Percentiles rank a stretch among this genome's conserved stretches.
These are phyloP conservation scores for Mycena olivaceomarginata DNA, from an alignment of 768 basidiomycete genomes.

Conservation along the genomic window DNA sequence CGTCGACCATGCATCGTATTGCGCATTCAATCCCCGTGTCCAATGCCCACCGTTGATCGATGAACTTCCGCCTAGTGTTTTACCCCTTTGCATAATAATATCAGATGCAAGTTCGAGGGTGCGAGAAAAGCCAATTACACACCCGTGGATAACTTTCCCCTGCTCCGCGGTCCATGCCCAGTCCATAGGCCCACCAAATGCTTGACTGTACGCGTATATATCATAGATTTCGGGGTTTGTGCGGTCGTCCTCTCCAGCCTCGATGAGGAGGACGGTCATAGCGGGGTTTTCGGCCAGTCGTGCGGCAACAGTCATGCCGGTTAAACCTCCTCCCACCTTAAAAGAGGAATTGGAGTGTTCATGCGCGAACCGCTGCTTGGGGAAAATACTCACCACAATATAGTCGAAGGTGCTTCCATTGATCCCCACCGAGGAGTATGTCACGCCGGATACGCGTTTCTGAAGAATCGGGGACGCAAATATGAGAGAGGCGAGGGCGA, in stretches of 20 bases:
- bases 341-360: no score
- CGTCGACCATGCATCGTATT: slow-evolving; percentile 57
- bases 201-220: slow-evolving; percentile 52
- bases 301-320: slow-evolving; percentile 55
- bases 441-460: slow-evolving; percentile 41
- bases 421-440: slow-evolving; percentile 39
- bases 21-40: slow-evolving; percentile 54
- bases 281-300: slow-evolving; percentile 55
- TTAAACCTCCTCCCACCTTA: slow-evolving; percentile 54
- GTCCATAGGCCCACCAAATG: slow-evolving; percentile 53
- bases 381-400: slow-evolving; percentile 30
- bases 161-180: slow-evolving; percentile 56
- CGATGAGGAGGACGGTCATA: slow-evolving; percentile 57
- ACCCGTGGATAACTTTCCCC: slow-evolving; percentile 52
- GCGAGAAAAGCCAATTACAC: not conserved
- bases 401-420: slow-evolving; percentile 47
- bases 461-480: slow-evolving; percentile 32
- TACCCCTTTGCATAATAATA: slow-evolving; percentile 23
- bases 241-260: slow-evolving; percentile 59
- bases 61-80: slow-evolving; percentile 45
- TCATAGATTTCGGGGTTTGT: slow-evolving; percentile 53
- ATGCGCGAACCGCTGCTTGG: no score
- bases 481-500: slow-evolving; percentile 29
- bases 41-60: slow-evolving; percentile 60
- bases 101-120: not conserved